Evolutionary conservation across 257 asterid genomes (phyloP), one percentile per base, ranked within the genome.

Genomic region (Nicotiana otophora): DNA sequence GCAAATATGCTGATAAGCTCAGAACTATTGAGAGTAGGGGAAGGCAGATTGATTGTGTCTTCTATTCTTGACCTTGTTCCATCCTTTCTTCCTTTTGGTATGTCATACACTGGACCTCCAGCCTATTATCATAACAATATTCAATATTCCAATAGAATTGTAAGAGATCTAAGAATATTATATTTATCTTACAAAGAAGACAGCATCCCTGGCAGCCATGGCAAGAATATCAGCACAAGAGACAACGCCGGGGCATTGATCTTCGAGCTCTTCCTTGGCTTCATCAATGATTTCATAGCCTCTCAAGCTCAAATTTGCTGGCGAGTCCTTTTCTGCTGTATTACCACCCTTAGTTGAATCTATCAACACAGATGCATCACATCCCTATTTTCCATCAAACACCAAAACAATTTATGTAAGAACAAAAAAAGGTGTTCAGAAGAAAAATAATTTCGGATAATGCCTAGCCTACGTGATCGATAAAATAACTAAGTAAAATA

Each of bases 151-250:
- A 42, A 7, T 42, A 7, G 2, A 39, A 39, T 7, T 7, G 48
- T 39, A 39, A 39, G 48, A 8, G 48, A 8, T 42, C 10, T 42
- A 42, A 7, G 48, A 42, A 8, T 36, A 36, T 36, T 5, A 36
- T 42, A 2, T 70, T 10, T 65, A 64, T 60, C 92, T 87, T 91
- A 96, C 99, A 51, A 94, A 92, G 93, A 96, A 92, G 70, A 96
- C 97, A 66, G 98, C 97, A 82, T 90, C 94, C 80, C 97, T 91
- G 1, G 99, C 95, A 15, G 98, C 99, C 96, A 96, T 89, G 1
- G 99, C 97, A 19, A 96, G 61, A 82, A 96, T 89, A 89, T 96
- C 99, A 84, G 99, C 97, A 82, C 99, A 96, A 0, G 99, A 96
- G 81, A 96, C 99, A 8, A 91, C 92, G 15, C 99, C 96, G 1